Conservation (phyloP, 2,329 filamentous ascomycete species). For the Alternaria metachromatica region DNA sequence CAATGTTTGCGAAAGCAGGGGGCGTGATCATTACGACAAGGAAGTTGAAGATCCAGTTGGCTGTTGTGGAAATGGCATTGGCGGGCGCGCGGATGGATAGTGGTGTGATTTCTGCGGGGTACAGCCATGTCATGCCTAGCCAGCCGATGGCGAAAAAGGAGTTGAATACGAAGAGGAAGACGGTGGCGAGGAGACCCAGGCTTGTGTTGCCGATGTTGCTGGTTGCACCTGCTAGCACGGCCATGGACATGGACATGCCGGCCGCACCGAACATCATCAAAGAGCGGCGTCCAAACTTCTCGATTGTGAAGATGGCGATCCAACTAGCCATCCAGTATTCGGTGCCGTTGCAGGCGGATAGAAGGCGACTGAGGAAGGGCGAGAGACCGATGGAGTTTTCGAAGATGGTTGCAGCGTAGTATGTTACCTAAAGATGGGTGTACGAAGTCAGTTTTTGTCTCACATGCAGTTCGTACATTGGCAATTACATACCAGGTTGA, state of each 20-base stretch:
- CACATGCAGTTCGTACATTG: too few relatives aligned
- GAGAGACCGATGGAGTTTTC: conserved; percentile 50
- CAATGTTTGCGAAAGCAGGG: conserved; percentile 63
- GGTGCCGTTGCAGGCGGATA: conserved; percentile 52
- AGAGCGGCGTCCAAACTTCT: conserved; percentile 47
- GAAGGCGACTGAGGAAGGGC: conserved; percentile 42
- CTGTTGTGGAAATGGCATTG: conserved; percentile 85
- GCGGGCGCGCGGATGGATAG: conserved; percentile 87
- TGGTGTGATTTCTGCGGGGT: conserved; percentile 80
- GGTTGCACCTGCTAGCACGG: conserved; percentile 43
- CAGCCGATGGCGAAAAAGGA: conserved; percentile 90
- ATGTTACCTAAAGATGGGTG: conserved; percentile 49
- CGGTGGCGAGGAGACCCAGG: conserved; percentile 59
- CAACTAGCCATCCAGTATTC: conserved; percentile 52
- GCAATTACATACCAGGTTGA: conserved; percentile 50
- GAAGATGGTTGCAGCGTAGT: conserved; percentile 54
- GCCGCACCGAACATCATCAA: conserved; percentile 49
- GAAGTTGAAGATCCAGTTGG: conserved; percentile 59
- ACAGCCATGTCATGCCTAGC: conserved; percentile 70
- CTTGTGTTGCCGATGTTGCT: conserved; percentile 32
- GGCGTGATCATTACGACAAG: conserved; percentile 72
- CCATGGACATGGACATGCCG: conserved; percentile 46
- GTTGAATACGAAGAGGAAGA: conserved; percentile 92
- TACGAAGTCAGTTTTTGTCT: too few relatives aligned
- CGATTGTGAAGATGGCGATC: conserved; percentile 52